phyloP scores from a whole-genome alignment of 2,329 filamentous ascomycete genomes.

The Allantophomopsis lycopodina region DNA sequence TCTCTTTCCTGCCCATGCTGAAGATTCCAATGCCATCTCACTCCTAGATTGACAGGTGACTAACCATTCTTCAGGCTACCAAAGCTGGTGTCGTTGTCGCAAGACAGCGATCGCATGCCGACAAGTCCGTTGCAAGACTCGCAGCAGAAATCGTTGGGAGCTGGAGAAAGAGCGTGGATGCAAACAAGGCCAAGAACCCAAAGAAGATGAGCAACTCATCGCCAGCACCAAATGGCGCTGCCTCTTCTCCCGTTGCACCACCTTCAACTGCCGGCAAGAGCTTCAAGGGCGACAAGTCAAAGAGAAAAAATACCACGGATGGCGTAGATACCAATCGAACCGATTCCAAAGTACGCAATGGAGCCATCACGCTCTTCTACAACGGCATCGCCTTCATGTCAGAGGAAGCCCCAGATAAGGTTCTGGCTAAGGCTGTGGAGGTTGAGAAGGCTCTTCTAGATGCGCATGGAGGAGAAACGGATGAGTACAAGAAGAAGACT shows the following conservation, averaged over 20 bases:
- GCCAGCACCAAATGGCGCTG: conserved; percentile 8
- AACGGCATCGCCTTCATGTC: conserved; percentile 70
- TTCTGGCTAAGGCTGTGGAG: conserved; percentile 66
- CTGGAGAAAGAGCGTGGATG: conserved; percentile 71
- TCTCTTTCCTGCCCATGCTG: neutral
- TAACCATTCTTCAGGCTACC: conserved; percentile 42
- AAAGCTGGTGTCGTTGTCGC: conserved; percentile 83
- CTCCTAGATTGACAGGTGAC: neutral
- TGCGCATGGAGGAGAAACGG: conserved; percentile 53
- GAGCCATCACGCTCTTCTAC: conserved; percentile 83
- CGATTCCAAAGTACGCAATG: conserved; percentile 60
- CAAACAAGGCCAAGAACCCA: conserved; percentile 35
- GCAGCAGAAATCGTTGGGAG: conserved; percentile 76
- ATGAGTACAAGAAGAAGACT: conserved; percentile 76
- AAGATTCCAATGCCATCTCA: neutral
- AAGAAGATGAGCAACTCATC: conserved; percentile 17
- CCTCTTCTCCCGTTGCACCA: conserved; percentile 19
- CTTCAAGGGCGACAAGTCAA: conserved; percentile 56
- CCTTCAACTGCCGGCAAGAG: conserved; percentile 25
- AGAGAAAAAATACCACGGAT: conserved; percentile 72
- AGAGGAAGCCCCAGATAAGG: conserved; percentile 52
- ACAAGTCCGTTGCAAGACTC: conserved; percentile 67
- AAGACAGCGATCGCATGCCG: conserved; percentile 60
- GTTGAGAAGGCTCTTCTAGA: conserved; percentile 69
- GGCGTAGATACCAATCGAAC: conserved; percentile 68